phyloP scores from a whole-genome alignment of 768 basidiomycete genomes.

The Rhodotorula taiwanensis region DNA sequence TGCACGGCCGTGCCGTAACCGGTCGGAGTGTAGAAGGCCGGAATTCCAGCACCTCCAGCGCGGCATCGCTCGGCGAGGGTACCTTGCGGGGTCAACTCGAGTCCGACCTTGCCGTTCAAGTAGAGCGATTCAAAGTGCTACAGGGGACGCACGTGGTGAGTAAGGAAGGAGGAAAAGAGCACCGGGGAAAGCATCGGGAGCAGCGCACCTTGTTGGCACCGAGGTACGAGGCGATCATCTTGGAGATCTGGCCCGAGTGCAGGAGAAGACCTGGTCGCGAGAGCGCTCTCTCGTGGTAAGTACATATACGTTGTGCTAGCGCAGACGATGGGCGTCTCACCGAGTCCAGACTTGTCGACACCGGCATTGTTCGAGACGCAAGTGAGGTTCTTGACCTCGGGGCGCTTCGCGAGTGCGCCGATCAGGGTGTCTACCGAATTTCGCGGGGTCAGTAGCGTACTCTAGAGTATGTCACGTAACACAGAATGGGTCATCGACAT shows the following conservation, averaged over 20 bases:
- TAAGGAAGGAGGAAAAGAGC: no score
- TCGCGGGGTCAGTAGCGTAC: not conserved
- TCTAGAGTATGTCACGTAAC: not conserved
- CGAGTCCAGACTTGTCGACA: conserved; percentile 39
- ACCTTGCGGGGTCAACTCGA: conserved; percentile 82
- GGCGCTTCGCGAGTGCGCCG: conserved; percentile 63
- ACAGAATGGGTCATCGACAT: conserved; percentile 10
- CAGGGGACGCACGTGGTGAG: no score
- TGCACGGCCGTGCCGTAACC: conserved; percentile 49
- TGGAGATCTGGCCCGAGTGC: conserved; percentile 66
- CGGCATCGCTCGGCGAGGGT: conserved; percentile 81
- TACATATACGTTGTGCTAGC: no score
- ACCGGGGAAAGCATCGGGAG: not conserved
- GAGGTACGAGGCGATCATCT: conserved; percentile 82
- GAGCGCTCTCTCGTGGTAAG: not conserved
- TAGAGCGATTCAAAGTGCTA: conserved; percentile 75
- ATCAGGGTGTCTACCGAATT: conserved; percentile 67
- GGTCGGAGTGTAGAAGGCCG: conserved; percentile 88
- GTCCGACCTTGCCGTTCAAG: conserved; percentile 68
- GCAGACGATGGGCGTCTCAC: conserved; percentile 19
- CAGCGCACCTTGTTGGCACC: conserved; percentile 54
- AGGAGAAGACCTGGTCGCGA: conserved; percentile 65
- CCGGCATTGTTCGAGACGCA: conserved; percentile 85
- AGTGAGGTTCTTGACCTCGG: conserved; percentile 65
- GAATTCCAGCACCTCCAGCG: conserved; percentile 82